Conservation (phyloP, 805 yeast genomes). For the Tetrapisispora iriomotensis region DNA sequence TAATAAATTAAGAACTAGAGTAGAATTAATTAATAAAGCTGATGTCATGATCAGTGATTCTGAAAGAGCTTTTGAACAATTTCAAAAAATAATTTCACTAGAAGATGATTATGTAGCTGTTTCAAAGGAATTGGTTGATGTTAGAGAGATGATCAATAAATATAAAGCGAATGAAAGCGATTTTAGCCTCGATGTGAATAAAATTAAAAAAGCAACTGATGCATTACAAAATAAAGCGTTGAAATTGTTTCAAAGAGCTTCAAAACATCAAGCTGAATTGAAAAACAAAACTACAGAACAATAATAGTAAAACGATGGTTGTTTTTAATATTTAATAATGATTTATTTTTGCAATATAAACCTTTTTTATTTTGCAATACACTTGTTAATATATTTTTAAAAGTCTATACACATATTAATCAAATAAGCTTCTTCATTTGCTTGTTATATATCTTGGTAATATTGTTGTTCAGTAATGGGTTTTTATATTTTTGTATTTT, state of each 20-base stretch:
- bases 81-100: constrained; percentile 33
- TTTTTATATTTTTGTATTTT: background rate
- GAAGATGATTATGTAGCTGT: constrained; percentile 39
- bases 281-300: background rate
- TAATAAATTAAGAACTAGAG: constrained; percentile 46
- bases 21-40: constrained; percentile 64
- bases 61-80: constrained; percentile 67
- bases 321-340: background rate
- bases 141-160: constrained; percentile 35
- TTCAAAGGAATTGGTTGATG: constrained; percentile 32
- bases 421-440: too few relatives aligned
- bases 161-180: constrained; percentile 46
- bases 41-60: constrained; percentile 77
- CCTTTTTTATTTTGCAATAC: too few relatives aligned
- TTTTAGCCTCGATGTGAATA: constrained; percentile 35
- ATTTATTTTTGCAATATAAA: background rate
- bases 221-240: constrained; percentile 60
- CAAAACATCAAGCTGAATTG: constrained; percentile 8
- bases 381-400: too few relatives aligned
- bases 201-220: constrained; percentile 57
- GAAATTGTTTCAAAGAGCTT: constrained; percentile 46
- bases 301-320: background rate
- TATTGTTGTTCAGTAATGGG: background rate
- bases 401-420: too few relatives aligned
- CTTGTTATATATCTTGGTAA: too few relatives aligned